Base-by-base conservation (phyloP, 495 filamentous ascomycete genomes). In the Daldinia caldariorum region DNA sequence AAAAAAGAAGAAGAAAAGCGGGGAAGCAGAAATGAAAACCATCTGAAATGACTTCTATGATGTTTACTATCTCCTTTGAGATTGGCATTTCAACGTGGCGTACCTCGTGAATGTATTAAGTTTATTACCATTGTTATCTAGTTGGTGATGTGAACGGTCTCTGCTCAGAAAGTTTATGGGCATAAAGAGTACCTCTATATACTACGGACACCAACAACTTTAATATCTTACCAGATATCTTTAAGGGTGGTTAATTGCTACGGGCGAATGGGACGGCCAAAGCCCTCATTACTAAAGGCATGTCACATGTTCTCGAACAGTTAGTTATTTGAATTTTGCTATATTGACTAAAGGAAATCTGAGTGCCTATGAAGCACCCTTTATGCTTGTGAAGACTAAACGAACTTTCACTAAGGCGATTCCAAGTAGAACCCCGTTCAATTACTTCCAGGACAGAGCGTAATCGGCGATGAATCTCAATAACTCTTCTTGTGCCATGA, bases 301-400 rank as follows among this genome's bases (percentile, higher is more conserved):
- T 16, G 22, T 32, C 22, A 32, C 22, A 13, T 9, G 12, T 1
- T 34, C 39, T 26, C 41, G 29, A 10, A 7, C 54, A 13, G 26
- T 3, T 10, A 68, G 9, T 6, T 58, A 54, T 66, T 38, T 57
- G 49, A 54, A 71, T 73, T 64, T 61, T 63, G 69, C 60, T 56
- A 55, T 66, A 67, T 75, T 75, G 67, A 73, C 70, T 73, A 63
- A 66, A 59, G 58, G 31, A 57, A 69, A 73, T 47, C 22, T 66
- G 51, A 63, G 58, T 58, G 49, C 56, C 58, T 55, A 54, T 58
- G 51, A 67, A 67, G 62, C 31, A 58, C 66, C 18, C 51, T 58
- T 61, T 37, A 34, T 60, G 51, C 20, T 58, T 59, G 45, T 7
- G 38, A 58, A 61, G 66, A 26, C 38, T 41, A 41, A 61, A 63